These are phyloP conservation scores for Aspergillus sp. DNA, from an alignment of 2,329 filamentous ascomycete genomes.

Conservation along the genomic window DNA sequence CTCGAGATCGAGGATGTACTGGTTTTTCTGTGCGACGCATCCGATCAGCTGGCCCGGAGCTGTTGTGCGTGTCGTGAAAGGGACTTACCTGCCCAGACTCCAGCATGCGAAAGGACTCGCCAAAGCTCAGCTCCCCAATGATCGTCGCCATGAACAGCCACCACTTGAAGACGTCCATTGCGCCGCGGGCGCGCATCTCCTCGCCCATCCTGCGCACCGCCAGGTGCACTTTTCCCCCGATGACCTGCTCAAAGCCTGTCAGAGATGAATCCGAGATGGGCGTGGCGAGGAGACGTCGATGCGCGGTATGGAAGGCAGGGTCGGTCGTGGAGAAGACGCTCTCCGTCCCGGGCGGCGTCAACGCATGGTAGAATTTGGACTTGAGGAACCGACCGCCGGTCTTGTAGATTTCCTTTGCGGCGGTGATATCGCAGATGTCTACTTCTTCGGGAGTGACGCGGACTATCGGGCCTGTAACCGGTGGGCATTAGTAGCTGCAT, in stretches of 20 bases:
- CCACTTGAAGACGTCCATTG: slow-evolving; percentile 53
- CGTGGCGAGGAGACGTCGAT: slow-evolving; percentile 33
- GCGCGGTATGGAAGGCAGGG: slow-evolving; percentile 28
- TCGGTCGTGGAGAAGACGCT: slow-evolving; percentile 44
- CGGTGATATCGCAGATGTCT: slow-evolving; percentile 39
- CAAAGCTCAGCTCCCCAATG: slow-evolving; percentile 54
- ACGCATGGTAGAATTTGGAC: slow-evolving; percentile 27
- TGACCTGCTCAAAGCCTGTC: slow-evolving; percentile 32
- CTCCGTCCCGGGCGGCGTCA: slow-evolving; percentile 15
- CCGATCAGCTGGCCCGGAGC: not conserved
- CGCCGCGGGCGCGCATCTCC: slow-evolving; percentile 41
- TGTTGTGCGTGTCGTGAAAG: not conserved
- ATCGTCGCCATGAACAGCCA: slow-evolving; percentile 53
- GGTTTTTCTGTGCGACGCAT: slow-evolving; percentile 33
- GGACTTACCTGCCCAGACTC: slow-evolving; percentile 47
- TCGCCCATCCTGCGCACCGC: slow-evolving; percentile 44
- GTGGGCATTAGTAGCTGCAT: not conserved
- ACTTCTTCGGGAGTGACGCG: slow-evolving; percentile 26
- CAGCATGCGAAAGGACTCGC: slow-evolving; percentile 54
- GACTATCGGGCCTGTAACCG: slow-evolving; percentile 29
- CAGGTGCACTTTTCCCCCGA: slow-evolving; percentile 37
- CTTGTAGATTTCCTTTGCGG: slow-evolving; percentile 33
- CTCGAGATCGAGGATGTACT: slow-evolving; percentile 42
- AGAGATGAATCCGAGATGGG: slow-evolving; percentile 45
- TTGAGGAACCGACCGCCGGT: slow-evolving; percentile 34